Base-by-base conservation (phyloP, 306 rosid species). In the Castanea crenata region DNA sequence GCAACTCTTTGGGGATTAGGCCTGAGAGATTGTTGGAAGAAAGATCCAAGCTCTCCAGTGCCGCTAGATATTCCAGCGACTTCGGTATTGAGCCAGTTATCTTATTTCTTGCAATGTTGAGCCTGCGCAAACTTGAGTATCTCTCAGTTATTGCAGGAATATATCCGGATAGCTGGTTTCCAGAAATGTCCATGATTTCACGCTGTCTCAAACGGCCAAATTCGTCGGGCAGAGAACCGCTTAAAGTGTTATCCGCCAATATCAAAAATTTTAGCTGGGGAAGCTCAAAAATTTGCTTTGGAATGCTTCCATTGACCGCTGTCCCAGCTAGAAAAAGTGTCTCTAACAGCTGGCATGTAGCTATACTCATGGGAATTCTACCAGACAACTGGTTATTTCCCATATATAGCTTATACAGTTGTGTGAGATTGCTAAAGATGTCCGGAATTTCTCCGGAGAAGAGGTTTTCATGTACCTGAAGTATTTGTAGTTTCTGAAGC, bases 391-490 rank as follows among this genome's bases (percentile, higher is more conserved):
- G 78, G 74, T 87, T 87, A 3, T 25, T 4, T 25, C 69, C 52
- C 78, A 87, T n/a, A 68, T 0, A 5, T 55, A 81, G 84, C 13
- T 0, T 1, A 61, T 1, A 55, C 1, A 84, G 46, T 63, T 55
- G 73, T 12, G 90, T 55, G 4, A 84, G 59, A 79, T 87, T 87
- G 16, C 90, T 84, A 79, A 87, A 87, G 2, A 81, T 69, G 15
- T 87, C 83, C 0, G 88, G 88, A 80, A 87, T 79, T 63, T 84
- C 84, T n/a, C 86, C 81, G 5, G 86, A 84, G n/a, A 87, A 68
- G 9, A 23, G 23, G 21, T 87, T 87, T 11, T 1, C 11, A 63
- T 61, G 3, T 41, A 73, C 11, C 16, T 1, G 0, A n/a, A 87
- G 69, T 6, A 0, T 9, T 63, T 3, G 27, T 54, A 87, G 63